Percentiles rank a stretch among this genome's conserved stretches.
Conservation (phyloP, 106 monocot species). For the Dendrobium officinale region DNA sequence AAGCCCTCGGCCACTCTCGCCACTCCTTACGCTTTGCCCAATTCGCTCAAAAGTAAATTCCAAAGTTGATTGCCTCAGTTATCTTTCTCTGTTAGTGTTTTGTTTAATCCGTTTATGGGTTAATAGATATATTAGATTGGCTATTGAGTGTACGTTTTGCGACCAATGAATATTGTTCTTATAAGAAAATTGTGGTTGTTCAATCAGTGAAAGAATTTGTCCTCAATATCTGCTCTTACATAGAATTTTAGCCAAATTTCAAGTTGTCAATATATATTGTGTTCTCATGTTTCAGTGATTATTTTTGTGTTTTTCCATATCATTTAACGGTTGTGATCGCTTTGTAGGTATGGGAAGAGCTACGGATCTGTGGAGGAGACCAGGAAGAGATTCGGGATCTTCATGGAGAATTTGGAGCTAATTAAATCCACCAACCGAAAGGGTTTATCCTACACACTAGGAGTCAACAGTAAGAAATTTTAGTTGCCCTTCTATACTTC, state of each 20-base stretch:
- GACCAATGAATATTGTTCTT: too few relatives aligned
- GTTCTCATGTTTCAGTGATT: neutral
- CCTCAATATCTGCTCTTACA: too few relatives aligned
- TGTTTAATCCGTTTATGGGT: too few relatives aligned
- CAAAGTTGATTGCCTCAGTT: too few relatives aligned
- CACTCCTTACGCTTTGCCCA: constrained; percentile 61
- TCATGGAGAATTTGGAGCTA: constrained; percentile 46
- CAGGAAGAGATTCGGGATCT: constrained; percentile 48
- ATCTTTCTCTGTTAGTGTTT: too few relatives aligned
- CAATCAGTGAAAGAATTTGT: too few relatives aligned
- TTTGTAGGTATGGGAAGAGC: constrained; percentile 54
- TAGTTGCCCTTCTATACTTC: neutral
- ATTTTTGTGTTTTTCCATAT: too few relatives aligned
- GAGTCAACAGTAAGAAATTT: constrained; percentile 66
- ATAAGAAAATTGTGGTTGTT: too few relatives aligned
- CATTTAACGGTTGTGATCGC: neutral
- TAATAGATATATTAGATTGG: too few relatives aligned
- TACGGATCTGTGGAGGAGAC: constrained; percentile 67
- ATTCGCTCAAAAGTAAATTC: constrained; percentile 48
- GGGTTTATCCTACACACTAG: constrained; percentile 58
- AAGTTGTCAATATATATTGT: neutral
- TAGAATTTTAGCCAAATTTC: neutral
- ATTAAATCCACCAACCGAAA: constrained; percentile 55
- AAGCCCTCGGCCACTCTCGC: constrained; percentile 46
- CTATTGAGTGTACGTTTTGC: too few relatives aligned